Conservation (phyloP, 1,139 yeast species). For the Geotrichum reessii region DNA sequence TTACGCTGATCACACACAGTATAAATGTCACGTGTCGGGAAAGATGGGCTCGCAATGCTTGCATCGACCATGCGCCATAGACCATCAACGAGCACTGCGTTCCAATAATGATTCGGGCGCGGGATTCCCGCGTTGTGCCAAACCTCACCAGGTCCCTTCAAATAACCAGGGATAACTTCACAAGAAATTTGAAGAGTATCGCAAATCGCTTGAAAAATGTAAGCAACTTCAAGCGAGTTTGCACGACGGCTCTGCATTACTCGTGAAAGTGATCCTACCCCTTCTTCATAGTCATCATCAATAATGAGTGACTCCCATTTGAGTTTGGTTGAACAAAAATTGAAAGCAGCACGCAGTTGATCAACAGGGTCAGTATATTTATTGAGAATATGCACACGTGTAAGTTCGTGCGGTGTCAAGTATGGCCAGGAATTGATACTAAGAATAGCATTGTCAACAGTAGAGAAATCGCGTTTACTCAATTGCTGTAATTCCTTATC, state of each 20-base stretch:
- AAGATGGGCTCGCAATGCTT: conserved; percentile 51
- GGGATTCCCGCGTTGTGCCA: conserved; percentile 41
- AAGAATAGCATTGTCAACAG: conserved; percentile 31
- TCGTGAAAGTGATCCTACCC: conserved; percentile 25
- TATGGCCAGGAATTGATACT: conserved; percentile 34
- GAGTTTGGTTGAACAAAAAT: conserved; percentile 52
- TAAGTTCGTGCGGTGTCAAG: conserved; percentile 32
- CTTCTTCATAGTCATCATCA: conserved; percentile 22
- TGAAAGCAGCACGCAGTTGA: conserved; percentile 54
- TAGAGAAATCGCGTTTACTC: conserved; percentile 26
- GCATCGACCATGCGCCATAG: conserved; percentile 79
- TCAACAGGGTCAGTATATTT: conserved; percentile 40
- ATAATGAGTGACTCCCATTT: conserved; percentile 32
- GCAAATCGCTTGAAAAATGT: conserved; percentile 68
- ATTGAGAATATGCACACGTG: conserved; percentile 12
- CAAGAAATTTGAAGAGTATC: conserved; percentile 65
- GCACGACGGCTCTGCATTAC: conserved; percentile 44
- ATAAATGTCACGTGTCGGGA: conserved; percentile 39
- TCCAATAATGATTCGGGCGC: conserved; percentile 82
- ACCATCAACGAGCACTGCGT: conserved; percentile 58
- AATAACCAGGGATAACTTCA: conserved; percentile 73
- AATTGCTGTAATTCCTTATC: conserved; percentile 16
- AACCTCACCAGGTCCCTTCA: conserved; percentile 67
- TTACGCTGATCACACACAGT: conserved; percentile 22
- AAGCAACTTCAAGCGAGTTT: conserved; percentile 69